Evolutionary conservation across 306 rosid species (phyloP).

Genomic region (Cucurbita pepo): DNA sequence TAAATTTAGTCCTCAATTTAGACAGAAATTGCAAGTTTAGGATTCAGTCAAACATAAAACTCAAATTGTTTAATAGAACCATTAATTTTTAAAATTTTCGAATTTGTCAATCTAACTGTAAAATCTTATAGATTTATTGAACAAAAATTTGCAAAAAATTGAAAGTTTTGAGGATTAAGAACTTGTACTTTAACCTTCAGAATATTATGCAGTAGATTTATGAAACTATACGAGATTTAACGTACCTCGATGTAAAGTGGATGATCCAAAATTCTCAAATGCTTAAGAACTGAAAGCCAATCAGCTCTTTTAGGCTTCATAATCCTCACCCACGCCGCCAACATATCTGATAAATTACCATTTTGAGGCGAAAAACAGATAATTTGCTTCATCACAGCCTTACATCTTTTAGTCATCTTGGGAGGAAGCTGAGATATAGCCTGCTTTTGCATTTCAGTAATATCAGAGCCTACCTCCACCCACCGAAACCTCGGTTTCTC

Average conservation of each 20-base stretch:
- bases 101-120: too few relatives aligned
- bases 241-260: slow-evolving; percentile 62
- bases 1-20: too few relatives aligned
- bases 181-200: too few relatives aligned
- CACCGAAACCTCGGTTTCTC: slow-evolving; percentile 38
- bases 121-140: too few relatives aligned
- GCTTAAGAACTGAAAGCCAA: slow-evolving; percentile 73
- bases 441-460: slow-evolving; percentile 36
- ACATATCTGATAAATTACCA: slow-evolving; percentile 33
- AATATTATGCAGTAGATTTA: too few relatives aligned
- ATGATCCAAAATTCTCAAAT: slow-evolving; percentile 37
- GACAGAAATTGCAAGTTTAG: too few relatives aligned
- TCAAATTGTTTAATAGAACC: too few relatives aligned
- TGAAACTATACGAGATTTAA: background rate
- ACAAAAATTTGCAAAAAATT: too few relatives aligned
- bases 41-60: too few relatives aligned
- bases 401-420: slow-evolving; percentile 51
- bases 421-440: slow-evolving; percentile 50
- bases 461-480: slow-evolving; percentile 26
- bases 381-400: slow-evolving; percentile 67
- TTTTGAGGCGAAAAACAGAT: slow-evolving; percentile 51
- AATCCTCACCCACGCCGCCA: slow-evolving; percentile 52
- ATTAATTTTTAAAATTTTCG: too few relatives aligned
- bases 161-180: background rate
- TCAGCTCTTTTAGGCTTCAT: slow-evolving; percentile 81